These are phyloP conservation scores for Cryptococcus amylolentus DNA, from an alignment of 1,284 basidiomycete genomes.

Conservation along the genomic window DNA sequence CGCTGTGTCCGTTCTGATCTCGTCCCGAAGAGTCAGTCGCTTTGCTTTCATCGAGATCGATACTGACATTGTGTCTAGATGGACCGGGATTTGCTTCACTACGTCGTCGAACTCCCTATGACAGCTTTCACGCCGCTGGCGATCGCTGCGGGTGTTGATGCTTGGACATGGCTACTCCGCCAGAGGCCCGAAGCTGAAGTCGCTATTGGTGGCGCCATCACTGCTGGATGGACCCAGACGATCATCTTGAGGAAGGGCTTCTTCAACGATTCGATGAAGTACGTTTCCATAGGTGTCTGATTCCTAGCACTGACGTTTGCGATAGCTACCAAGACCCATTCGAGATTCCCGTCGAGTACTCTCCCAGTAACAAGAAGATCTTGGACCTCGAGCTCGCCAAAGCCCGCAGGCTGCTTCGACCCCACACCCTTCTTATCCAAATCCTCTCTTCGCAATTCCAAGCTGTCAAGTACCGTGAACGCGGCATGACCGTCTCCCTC, in stretches of 20 bases:
- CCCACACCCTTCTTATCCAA: conserved; percentile 80
- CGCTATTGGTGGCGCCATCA: conserved; percentile 77
- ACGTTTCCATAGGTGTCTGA: conserved; percentile 35
- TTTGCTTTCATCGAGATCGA: background rate
- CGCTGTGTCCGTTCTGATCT: conserved; percentile 74
- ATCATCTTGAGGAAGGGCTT: conserved; percentile 74
- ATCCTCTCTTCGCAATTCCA: conserved; percentile 92
- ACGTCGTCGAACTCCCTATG: conserved; percentile 84
- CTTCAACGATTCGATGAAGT: conserved; percentile 79
- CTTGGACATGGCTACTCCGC: conserved; percentile 95
- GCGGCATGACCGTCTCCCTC: conserved; percentile 79
- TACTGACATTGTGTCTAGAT: conserved; percentile 53
- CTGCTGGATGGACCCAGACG: conserved; percentile 80
- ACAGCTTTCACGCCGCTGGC: conserved; percentile 83
- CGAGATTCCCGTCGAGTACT: conserved; percentile 78
- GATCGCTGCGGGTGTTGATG: conserved; percentile 81
- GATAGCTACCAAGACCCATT: conserved; percentile 81
- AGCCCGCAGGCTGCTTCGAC: conserved; percentile 71
- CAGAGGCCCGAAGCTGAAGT: conserved; percentile 74
- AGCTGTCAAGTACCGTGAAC: conserved; percentile 82
- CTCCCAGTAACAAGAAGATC: conserved; percentile 80
- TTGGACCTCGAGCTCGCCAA: conserved; percentile 70
- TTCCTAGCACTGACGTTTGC: background rate
- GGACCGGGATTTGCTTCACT: conserved; percentile 81
- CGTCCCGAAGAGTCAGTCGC: conserved; percentile 60